phyloP scores from a whole-genome alignment of 108 stramenopile species.

The Stephanodiscus minutulus region DNA sequence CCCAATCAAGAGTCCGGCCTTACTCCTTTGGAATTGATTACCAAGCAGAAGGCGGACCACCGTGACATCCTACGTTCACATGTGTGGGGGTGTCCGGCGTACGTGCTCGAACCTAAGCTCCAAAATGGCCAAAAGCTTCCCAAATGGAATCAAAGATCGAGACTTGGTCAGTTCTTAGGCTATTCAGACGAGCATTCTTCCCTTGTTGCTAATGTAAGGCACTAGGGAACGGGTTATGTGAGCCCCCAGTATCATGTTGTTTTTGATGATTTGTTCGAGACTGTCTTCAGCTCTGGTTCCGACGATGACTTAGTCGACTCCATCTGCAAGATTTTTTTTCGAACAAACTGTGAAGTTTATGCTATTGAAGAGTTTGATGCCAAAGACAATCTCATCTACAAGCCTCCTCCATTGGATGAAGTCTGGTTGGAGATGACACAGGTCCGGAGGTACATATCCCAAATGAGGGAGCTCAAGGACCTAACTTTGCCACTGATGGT shows the following conservation, averaged over 20 bases:
- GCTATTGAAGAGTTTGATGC: slow-evolving; percentile 15
- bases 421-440: slow-evolving; percentile 19
- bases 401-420: slow-evolving; percentile 23
- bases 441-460: neutral
- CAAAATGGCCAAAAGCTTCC: slow-evolving; percentile 29
- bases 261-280: slow-evolving; percentile 34
- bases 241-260: slow-evolving; percentile 29
- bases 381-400: slow-evolving; percentile 1
- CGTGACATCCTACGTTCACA: slow-evolving; percentile 18
- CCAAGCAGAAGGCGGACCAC: slow-evolving; percentile 12
- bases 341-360: slow-evolving; percentile 7
- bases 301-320: neutral
- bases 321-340: too few relatives aligned
- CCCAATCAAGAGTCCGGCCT: too few relatives aligned
- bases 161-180: slow-evolving; percentile 27
- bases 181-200: slow-evolving; percentile 20
- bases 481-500: too few relatives aligned
- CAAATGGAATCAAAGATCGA: slow-evolving; percentile 13
- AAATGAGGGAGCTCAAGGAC: too few relatives aligned
- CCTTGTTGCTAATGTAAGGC: slow-evolving; percentile 6
- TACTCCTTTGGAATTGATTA: slow-evolving; percentile 25
- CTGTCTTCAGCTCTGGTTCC: slow-evolving; percentile 26
- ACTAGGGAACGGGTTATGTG: neutral
- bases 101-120: slow-evolving; percentile 19
- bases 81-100: slow-evolving; percentile 37